Conservation (phyloP, 192 early-diverging fungal species). For the Jimgerdemannia flammicorona region DNA sequence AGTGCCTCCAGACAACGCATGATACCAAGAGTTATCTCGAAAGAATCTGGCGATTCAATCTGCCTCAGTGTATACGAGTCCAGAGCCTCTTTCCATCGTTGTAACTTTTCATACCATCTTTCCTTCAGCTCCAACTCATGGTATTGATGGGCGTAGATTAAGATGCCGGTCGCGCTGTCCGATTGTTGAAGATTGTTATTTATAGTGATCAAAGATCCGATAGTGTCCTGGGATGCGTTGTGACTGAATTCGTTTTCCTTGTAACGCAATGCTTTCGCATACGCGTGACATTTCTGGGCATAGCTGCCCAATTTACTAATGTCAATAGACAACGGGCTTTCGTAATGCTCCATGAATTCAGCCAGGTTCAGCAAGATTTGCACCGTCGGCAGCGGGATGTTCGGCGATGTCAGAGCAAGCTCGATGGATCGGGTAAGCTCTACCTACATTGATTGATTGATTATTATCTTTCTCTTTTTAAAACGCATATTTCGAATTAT, state of each 20-base stretch:
- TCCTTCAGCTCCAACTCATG: constrained; percentile 83
- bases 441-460: too few species aligned
- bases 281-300: constrained; percentile 91
- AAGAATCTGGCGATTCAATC: constrained; percentile 67
- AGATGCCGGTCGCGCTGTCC: constrained; percentile 93
- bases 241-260: constrained; percentile 61
- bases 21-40: constrained; percentile 72
- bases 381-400: constrained; percentile 89
- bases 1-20: constrained; percentile 92
- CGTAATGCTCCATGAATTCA: constrained; percentile 99
- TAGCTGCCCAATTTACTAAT: constrained; percentile 84
- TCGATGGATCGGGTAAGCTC: constrained; percentile 50
- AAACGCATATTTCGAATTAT: too few species aligned
- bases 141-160: constrained; percentile 82
- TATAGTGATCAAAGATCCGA: constrained; percentile 88
- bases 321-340: constrained; percentile 91
- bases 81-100: constrained; percentile 92
- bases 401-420: constrained; percentile 73
- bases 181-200: constrained; percentile 95
- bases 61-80: constrained; percentile 77
- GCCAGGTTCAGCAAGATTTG: constrained; percentile 90
- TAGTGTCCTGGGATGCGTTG: constrained; percentile 62
- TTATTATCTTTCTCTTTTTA: too few species aligned
- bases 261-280: constrained; percentile 97
- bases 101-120: constrained; percentile 90